Base-by-base conservation (phyloP, 495 filamentous ascomycete species). In the Penicillium lividum region DNA sequence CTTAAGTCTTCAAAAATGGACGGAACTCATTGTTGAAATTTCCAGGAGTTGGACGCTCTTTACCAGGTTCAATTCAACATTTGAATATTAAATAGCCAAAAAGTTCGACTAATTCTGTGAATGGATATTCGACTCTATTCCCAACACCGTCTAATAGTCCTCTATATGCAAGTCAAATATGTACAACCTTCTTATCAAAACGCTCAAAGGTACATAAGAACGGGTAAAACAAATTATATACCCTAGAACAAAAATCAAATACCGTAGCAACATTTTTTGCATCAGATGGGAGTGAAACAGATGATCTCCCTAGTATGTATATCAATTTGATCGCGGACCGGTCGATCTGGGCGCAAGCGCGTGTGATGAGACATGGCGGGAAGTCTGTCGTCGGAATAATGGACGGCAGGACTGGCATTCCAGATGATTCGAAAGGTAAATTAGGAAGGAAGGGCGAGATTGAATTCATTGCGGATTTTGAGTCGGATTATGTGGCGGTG, bases 81-180 rank as follows among this genome's bases (percentile, higher is more conserved):
- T 3, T 6, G n/a, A 33, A 33, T 10, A 10, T 33, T 33, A 3
- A 33, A 33, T 30, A 54, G 22, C 22, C 22, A 22, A 22, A 22
- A 1, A 22, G 22, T 22, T 22, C 22, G 22, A 22, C 2, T 2
- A 22, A 22, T 11, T 36, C 8, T 11, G 3, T 36, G 33, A 2
- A 36, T 36, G 9, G 13, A 36, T 36, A 3, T 36, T 36, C 7
- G 33, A 11, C 13, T 36, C 33, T 11, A 11, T 4, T 9, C 9
- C 9, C 1, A 36, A 2, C 4, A 1, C 33, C 33, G 7, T 22
- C 22, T 22, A 6, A 33, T 4, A 36, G 1, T 11, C 33, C 25
- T 59, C 47, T 59, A 50, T 54, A 33, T 48, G 51, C 42, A 47
- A 54, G 51, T 33, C 42, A 49, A 13, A 40, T 59, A 59, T 59